Evolutionary conservation across 73 alveolate species (phyloP).

Genomic region (Uronychia binucleata): DNA sequence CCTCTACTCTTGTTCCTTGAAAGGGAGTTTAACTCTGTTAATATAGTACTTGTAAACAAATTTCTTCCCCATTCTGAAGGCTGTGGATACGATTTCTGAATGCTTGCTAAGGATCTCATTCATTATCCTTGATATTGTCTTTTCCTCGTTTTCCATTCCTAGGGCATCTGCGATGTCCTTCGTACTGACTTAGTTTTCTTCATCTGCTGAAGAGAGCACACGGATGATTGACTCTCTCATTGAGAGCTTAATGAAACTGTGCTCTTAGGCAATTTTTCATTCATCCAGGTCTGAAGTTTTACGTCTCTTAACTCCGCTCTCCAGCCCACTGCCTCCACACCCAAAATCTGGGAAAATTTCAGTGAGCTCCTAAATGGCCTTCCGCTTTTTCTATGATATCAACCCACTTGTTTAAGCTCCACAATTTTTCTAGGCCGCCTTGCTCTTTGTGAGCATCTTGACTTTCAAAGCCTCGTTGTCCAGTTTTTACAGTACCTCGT

Average conservation of each 20-base stretch:
- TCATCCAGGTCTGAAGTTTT: neutral
- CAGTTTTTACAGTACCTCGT: too few relatives aligned
- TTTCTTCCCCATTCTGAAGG: neutral
- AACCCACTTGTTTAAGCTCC: too few relatives aligned
- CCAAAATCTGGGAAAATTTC: neutral
- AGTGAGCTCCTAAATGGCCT: neutral
- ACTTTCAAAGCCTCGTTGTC: too few relatives aligned
- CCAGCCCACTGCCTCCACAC: too few relatives aligned
- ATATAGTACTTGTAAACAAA: neutral
- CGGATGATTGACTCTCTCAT: neutral
- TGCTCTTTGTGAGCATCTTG: too few relatives aligned
- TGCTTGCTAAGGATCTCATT: neutral
- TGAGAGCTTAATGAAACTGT: neutral
- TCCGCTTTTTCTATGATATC: too few relatives aligned
- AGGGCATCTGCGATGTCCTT: neutral
- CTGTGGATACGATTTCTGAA: neutral
- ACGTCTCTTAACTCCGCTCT: neutral
- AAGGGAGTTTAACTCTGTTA: too few relatives aligned
- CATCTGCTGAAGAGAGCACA: neutral
- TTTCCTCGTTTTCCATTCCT: neutral
- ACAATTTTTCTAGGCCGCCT: too few relatives aligned
- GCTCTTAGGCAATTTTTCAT: neutral
- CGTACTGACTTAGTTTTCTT: neutral
- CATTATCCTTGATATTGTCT: neutral
- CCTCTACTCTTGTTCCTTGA: too few relatives aligned